A percentile compares a stretch with the other conserved stretches of the same genome.
phyloP scores from a whole-genome alignment of 2,329 filamentous ascomycete species.

The Diplocarpon mali region DNA sequence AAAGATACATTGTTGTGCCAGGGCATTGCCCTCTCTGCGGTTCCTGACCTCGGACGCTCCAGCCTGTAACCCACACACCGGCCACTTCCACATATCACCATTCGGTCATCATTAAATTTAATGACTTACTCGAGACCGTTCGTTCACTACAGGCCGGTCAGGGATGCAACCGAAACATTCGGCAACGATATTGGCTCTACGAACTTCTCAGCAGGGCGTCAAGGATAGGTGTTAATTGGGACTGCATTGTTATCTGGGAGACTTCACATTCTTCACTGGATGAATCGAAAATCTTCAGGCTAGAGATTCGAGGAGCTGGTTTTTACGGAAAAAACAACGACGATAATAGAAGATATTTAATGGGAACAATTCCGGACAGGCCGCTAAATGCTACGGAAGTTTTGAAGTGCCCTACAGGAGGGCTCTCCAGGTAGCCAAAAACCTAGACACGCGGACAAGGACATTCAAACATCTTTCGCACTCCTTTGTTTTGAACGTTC shows the following conservation, averaged over 20 bases:
- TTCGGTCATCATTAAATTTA: background rate
- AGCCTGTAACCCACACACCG: background rate
- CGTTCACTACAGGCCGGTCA: background rate
- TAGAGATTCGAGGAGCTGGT: conserved; percentile 11
- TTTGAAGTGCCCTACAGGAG: no score
- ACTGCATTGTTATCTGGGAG: background rate
- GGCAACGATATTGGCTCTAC: conserved; percentile 7
- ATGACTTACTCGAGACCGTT: background rate
- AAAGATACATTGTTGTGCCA: conserved; percentile 60
- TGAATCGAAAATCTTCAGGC: conserved; percentile 7
- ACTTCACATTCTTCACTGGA: conserved; percentile 4
- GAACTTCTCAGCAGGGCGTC: conserved; percentile 13
- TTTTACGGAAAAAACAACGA: conserved; percentile 6
- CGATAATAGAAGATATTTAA: background rate
- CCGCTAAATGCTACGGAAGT: no score
- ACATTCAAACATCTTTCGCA: no score
- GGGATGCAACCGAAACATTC: conserved; percentile 2
- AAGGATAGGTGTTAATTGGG: background rate
- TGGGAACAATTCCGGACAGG: no score
- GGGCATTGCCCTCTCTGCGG: conserved; percentile 48
- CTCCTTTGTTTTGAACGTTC: no score
- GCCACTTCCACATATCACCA: background rate
- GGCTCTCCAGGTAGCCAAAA: no score
- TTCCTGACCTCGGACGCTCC: conserved; percentile 5
- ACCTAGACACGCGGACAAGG: no score